These are phyloP conservation scores for Ettlia oleoabundans DNA, from an alignment of 139 green algal species.

Conservation along the genomic window DNA sequence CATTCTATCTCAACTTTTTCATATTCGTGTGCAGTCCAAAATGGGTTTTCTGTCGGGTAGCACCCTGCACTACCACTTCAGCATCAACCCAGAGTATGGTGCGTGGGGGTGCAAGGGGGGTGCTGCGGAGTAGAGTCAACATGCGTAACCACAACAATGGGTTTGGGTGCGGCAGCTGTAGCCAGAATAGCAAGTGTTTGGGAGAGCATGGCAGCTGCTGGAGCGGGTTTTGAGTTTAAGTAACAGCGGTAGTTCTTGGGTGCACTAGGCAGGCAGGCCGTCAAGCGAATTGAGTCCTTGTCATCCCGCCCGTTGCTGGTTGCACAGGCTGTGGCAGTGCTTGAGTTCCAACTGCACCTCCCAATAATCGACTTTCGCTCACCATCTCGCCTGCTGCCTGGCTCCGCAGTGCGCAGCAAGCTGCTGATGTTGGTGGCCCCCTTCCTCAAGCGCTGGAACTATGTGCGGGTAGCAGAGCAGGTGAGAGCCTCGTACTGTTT, in stretches of 20 bases:
- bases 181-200: too few relatives aligned
- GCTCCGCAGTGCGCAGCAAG: constrained; percentile 82
- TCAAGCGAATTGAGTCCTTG: too few relatives aligned
- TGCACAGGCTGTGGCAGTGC: too few relatives aligned
- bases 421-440: constrained; percentile 91
- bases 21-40: constrained; percentile 41
- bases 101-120: not conserved
- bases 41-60: constrained; percentile 79
- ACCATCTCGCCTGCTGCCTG: too few relatives aligned
- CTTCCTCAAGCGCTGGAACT: constrained; percentile 91
- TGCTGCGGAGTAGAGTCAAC: too few relatives aligned
- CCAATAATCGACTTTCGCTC: too few relatives aligned
- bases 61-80: constrained; percentile 88
- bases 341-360: too few relatives aligned
- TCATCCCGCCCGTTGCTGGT: not conserved
- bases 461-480: constrained; percentile 77
- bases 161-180: not conserved
- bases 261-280: too few relatives aligned
- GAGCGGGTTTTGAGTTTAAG: too few relatives aligned
- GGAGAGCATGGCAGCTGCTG: too few relatives aligned
- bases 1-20: not conserved
- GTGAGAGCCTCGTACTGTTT: too few relatives aligned
- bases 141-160: not conserved
- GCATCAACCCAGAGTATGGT: constrained; percentile 87
- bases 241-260: too few relatives aligned